Percentiles rank a stretch among this genome's conserved stretches.
phyloP scores from a whole-genome alignment of 352 stramenopile species.

The Phytophthora sp. region DNA sequence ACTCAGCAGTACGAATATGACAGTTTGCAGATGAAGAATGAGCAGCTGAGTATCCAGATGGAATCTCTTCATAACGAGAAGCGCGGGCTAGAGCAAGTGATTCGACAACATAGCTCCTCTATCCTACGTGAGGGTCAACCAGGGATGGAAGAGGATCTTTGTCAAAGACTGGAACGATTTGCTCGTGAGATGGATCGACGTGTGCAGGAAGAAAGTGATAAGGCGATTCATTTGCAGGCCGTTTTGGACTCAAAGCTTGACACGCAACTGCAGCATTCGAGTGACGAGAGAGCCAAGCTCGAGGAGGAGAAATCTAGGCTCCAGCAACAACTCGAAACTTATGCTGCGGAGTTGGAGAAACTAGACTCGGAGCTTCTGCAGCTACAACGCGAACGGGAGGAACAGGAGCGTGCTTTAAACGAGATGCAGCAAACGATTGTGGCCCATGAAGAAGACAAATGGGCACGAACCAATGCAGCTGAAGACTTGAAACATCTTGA shows the following conservation, averaged over 20 bases:
- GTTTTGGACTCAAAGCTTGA: conserved; percentile 40
- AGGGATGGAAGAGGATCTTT: conserved; percentile 38
- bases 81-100: conserved; percentile 35
- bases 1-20: conserved; percentile 45
- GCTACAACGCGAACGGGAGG: conserved; percentile 54
- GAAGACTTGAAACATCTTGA: conserved; percentile 35
- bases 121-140: conserved; percentile 26
- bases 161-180: conserved; percentile 50
- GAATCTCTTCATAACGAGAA: conserved; percentile 52
- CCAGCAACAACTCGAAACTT: conserved; percentile 32
- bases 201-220: conserved; percentile 51
- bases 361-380: conserved; percentile 44
- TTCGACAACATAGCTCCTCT: conserved; percentile 24
- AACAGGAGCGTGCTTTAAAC: conserved; percentile 44
- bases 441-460: conserved; percentile 38
- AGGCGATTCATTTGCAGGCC: conserved; percentile 49
- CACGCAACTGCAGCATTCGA: conserved; percentile 31
- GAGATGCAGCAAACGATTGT: conserved; percentile 53
- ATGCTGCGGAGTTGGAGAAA: conserved; percentile 32
- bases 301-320: conserved; percentile 37
- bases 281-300: conserved; percentile 29
- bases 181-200: conserved; percentile 46
- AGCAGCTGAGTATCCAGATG: conserved; percentile 41
- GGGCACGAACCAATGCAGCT: conserved; percentile 7
- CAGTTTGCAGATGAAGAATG: conserved; percentile 36